Evolutionary conservation across 441 rosid species (phyloP), one percentile per base, ranked within the genome.

Genomic region (Croton setiger): DNA sequence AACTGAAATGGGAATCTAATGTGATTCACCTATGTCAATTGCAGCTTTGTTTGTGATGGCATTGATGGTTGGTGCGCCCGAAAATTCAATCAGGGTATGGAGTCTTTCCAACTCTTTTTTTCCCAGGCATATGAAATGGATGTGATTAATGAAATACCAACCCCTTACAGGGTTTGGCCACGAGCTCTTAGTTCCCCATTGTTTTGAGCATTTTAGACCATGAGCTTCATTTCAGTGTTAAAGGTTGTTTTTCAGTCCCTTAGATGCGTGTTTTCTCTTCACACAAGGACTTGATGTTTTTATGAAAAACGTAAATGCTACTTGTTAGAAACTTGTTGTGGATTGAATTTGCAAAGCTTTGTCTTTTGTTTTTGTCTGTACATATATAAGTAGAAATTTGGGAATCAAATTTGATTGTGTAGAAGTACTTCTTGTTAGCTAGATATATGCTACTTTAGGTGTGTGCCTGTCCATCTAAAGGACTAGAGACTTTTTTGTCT

Each of bases 41-140:
- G 75, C 88, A 93, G 99, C 84, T 94, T 94, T 82, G 96, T 91
- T 39, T 94, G 99, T 75, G 99, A 94, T 75, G 99, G 89, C 35
- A 77, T 94, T 69, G 99, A 92, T 80, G 99, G 99, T 69, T 94
- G 99, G 98, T 88, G 93, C 66, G 98, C 99, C 69, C 96, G 97
- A 60, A 88, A 83, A 79, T 92, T 92, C 81, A 88, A 94, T 78
- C 98, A 94, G 87, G 97, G 98, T 90, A 72, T 64, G 72, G 8
- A 11, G 14, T 48, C 49, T 54, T 48, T 73, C 11, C 7, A 23
- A 0, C 1, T 39, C 12, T 54, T 10, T 23, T 36, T 14, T 63
- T 35, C 18, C 17, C 9, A 44, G 7, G 14, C 9, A 21, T 36
- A n/a, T 60, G 63, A 9, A 71, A 36, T 20, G 10, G 1, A 39